Evolutionary conservation across 208 protist species (phyloP).

Genomic region (Trichomonas gallinae): DNA sequence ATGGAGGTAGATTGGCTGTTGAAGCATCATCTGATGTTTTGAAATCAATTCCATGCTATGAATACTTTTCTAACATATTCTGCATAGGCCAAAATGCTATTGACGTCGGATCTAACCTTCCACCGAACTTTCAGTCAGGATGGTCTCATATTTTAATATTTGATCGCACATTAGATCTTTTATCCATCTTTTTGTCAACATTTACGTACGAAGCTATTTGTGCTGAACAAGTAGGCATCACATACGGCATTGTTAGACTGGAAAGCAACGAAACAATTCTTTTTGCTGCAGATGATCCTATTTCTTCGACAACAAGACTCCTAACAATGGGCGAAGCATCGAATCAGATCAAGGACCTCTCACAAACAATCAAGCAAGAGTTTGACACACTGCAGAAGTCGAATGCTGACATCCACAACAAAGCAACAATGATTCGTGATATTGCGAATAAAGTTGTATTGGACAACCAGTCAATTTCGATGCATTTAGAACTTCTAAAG

Average conservation of each 20-base stretch:
- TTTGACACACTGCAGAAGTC: not conserved
- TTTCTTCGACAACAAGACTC: not conserved
- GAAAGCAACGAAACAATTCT: not conserved
- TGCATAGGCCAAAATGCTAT: not conserved
- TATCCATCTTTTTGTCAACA: not conserved
- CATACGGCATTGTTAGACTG: not conserved
- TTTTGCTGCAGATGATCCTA: not conserved
- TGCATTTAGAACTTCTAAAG: not conserved
- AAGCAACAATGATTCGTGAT: not conserved
- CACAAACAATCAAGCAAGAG: not conserved
- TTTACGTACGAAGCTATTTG: not conserved
- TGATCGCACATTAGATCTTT: not conserved
- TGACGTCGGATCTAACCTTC: not conserved
- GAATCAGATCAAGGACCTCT: not conserved
- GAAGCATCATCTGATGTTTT: not conserved
- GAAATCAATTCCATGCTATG: not conserved
- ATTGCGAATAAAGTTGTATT: not conserved
- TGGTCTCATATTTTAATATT: slow-evolving; percentile 6
- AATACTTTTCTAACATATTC: not conserved
- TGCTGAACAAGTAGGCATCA: not conserved
- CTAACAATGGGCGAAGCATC: not conserved
- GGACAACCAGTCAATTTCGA: not conserved
- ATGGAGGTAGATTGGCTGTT: not conserved
- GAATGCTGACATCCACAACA: not conserved
- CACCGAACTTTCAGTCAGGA: not conserved